Evolutionary conservation across 768 basidiomycete species (phyloP).

Genomic region (Phlegmacium glaucopus): DNA sequence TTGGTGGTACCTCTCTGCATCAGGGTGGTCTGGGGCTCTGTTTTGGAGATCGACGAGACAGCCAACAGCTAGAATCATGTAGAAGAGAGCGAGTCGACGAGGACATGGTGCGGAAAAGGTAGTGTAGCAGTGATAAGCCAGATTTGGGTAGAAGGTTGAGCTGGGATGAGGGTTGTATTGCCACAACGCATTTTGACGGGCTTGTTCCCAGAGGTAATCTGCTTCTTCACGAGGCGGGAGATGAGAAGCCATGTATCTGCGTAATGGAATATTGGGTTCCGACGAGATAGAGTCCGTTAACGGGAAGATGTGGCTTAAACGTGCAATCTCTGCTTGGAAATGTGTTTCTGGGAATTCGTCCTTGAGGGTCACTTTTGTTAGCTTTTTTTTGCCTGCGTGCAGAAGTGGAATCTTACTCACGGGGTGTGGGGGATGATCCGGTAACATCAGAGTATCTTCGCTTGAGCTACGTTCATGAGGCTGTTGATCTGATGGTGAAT

Average conservation of each 20-base stretch:
- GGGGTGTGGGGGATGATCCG: constrained; percentile 13
- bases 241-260: constrained; percentile 52
- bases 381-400: neutral
- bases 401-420: constrained; percentile 8
- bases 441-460: constrained; percentile 26
- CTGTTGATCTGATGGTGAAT: constrained; percentile 16
- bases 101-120: constrained; percentile 51
- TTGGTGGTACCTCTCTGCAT: constrained; percentile 58
- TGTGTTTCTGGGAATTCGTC: constrained; percentile 23
- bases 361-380: constrained; percentile 10
- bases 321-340: constrained; percentile 39
- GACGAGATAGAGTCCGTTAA: constrained; percentile 42
- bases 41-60: constrained; percentile 58
- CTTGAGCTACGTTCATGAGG: constrained; percentile 24
- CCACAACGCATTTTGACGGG: constrained; percentile 63
- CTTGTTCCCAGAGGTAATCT: constrained; percentile 60
- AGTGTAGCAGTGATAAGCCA: constrained; percentile 62
- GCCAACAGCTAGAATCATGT: constrained; percentile 70
- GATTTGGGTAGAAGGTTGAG: constrained; percentile 61
- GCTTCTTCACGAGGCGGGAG: constrained; percentile 57
- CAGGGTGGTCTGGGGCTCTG: constrained; percentile 43
- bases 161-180: constrained; percentile 69
- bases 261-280: constrained; percentile 49
- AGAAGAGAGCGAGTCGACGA: constrained; percentile 59
- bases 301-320: constrained; percentile 59